Evolutionary conservation across 148 eudicot genomes (phyloP).

Genomic region (Salicornia ramosissima): DNA sequence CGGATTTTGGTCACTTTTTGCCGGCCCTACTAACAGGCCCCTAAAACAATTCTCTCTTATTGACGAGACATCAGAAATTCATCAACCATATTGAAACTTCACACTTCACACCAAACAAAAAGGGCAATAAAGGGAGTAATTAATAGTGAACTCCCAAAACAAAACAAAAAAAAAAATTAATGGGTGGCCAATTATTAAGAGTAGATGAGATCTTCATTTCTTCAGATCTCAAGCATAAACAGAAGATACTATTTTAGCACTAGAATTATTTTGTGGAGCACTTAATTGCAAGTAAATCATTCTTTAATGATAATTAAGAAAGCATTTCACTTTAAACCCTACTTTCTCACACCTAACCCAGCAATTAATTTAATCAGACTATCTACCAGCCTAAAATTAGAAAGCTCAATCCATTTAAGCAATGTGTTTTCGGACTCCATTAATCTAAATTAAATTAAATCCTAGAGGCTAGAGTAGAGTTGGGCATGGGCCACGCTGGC

Average conservation of each 20-base stretch:
- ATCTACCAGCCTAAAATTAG: slow-evolving; percentile 9
- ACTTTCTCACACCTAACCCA: slow-evolving; percentile 16
- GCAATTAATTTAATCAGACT: neutral
- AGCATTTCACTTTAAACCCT: neutral
- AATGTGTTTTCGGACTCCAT: too few relatives aligned
- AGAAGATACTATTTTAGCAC: neutral
- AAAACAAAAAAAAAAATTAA: neutral
- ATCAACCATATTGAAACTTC: too few relatives aligned
- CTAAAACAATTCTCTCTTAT: too few relatives aligned
- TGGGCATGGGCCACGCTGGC: too few relatives aligned
- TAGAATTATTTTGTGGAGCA: neutral
- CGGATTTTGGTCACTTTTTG: too few relatives aligned
- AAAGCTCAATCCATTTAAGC: neutral
- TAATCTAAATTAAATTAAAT: too few relatives aligned
- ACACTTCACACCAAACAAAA: too few relatives aligned
- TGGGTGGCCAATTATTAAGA: neutral
- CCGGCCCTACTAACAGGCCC: too few relatives aligned
- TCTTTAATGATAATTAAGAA: neutral
- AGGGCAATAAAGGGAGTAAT: too few relatives aligned
- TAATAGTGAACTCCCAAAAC: too few relatives aligned
- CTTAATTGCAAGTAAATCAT: neutral
- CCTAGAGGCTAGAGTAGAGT: too few relatives aligned
- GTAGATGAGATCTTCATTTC: neutral
- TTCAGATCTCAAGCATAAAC: neutral
- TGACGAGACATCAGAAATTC: too few relatives aligned